Percentiles rank a stretch among this genome's conserved stretches.
Evolutionary conservation across 345 rosid species (phyloP).

Genomic region (Sisymbrium irio): DNA sequence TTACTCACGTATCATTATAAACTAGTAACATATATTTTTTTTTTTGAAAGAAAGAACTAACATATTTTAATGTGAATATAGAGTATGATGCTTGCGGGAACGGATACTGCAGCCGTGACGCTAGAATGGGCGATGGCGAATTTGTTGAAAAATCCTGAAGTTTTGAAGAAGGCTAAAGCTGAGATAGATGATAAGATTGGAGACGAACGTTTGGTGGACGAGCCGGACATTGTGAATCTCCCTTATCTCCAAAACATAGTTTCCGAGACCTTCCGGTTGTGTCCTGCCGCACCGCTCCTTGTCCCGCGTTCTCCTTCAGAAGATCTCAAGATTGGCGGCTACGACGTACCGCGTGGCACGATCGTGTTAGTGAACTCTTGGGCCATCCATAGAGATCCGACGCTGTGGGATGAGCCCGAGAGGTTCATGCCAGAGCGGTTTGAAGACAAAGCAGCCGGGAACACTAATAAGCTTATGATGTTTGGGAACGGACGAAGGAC

Average conservation of each 20-base stretch:
- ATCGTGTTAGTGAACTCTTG: conserved; percentile 49
- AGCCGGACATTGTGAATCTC: conserved; percentile 33
- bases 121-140: conserved; percentile 60
- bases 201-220: conserved; percentile 37
- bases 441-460: conserved; percentile 25
- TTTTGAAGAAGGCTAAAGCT: conserved; percentile 32
- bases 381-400: conserved; percentile 60
- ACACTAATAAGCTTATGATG: conserved; percentile 31
- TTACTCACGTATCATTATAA: too few species aligned
- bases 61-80: conserved; percentile 2
- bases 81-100: conserved; percentile 48
- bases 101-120: conserved; percentile 49
- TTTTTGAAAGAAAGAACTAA: too few species aligned
- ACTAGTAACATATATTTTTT: too few species aligned
- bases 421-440: conserved; percentile 57
- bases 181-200: conserved; percentile 43
- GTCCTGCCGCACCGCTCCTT: conserved; percentile 29
- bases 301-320: conserved; percentile 30
- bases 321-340: conserved; percentile 38
- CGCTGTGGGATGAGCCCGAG: conserved; percentile 42
- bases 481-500: conserved; percentile 50
- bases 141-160: conserved; percentile 37
- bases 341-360: conserved; percentile 43
- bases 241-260: conserved; percentile 42
- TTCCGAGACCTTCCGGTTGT: conserved; percentile 37